Evolutionary conservation across 2,329 filamentous ascomycete species (phyloP), one percentile per base, ranked within the genome.

Genomic region (Xylaria sp.): DNA sequence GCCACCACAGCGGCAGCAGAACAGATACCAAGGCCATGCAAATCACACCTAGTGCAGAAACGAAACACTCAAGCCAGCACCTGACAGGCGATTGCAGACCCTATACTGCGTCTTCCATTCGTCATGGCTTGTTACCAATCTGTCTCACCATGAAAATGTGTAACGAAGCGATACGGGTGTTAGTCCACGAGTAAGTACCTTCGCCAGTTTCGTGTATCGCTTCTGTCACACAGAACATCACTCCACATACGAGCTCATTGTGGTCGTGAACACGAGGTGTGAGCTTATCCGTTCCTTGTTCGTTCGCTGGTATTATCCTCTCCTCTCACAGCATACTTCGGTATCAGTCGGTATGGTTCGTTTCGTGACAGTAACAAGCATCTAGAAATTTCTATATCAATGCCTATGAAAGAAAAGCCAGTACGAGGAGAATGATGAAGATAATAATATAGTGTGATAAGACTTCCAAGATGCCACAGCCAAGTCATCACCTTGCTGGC

Each of bases 101-200:
- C 32, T 57, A 44, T 9, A n/a, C 20, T 46, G 34, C 59, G 23
- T 57, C 44, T 25, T 41, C n/a, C 15, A 58, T 68, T 65, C 55
- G 46, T 44, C 65, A 39, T 25, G 8, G 9, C 44, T 9, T 51
- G 50, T 62, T 62, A 59, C 60, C 50, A 59, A 55, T 52, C 10
- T 37, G 65, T 70, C 64, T 68, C 58, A 65, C 61, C 46, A 25
- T 56, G 32, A 34, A 41, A 20, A 54, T 37, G 55, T 68, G 65
- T 51, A 60, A 61, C 62, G 25, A 60, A 48, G 34, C 37, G 59
- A 41, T 15, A 56, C 37, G 39, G 23, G 54, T 20, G 7, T 23
- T 25, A 44, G 56, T 32, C 51, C 20, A 37, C 7, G 28, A n/a
- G 28, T 48, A 48, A 8, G 12, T 54, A 15, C 55, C 54, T 44